A percentile compares a stretch with the other conserved stretches of the same genome.
Conservation (phyloP, 2,329 filamentous ascomycete genomes). For the Aspergillus sp. region DNA sequence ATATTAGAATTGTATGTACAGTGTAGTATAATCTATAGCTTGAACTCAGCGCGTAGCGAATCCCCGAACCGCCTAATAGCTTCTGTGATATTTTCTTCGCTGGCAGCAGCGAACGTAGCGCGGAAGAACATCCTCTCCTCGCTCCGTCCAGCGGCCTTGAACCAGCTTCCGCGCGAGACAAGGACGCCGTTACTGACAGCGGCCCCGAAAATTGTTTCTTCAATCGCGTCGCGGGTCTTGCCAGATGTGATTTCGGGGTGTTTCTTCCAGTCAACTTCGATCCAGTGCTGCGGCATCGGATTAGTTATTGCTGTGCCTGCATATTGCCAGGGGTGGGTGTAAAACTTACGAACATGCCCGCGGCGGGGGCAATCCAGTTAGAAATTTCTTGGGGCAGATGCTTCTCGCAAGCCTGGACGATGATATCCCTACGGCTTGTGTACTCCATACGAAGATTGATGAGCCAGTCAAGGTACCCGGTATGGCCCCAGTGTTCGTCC, state of each 20-base stretch:
- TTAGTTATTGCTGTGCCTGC: not conserved
- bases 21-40: conserved; percentile 31
- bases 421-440: conserved; percentile 71
- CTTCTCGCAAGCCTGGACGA: conserved; percentile 77
- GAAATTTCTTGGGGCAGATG: conserved; percentile 73
- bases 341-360: conserved; percentile 88
- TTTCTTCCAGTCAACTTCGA: conserved; percentile 47
- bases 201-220: conserved; percentile 81
- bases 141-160: conserved; percentile 69
- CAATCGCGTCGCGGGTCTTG: conserved; percentile 54
- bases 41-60: conserved; percentile 66
- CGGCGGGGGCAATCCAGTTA: conserved; percentile 74
- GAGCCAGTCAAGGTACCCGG: conserved; percentile 86
- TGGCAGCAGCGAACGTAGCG: conserved; percentile 83
- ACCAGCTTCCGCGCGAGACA: conserved; percentile 85
- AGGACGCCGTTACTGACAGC: conserved; percentile 76
- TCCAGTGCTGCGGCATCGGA: conserved; percentile 42
- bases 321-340: not conserved
- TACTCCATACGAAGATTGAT: conserved; percentile 80
- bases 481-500: conserved; percentile 92
- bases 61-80: conserved; percentile 74
- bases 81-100: conserved; percentile 66
- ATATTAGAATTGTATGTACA: not conserved
- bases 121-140: conserved; percentile 76
- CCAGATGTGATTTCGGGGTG: conserved; percentile 42